Evolutionary conservation across 2,329 filamentous ascomycete species (phyloP).

Genomic region (Juglanconis juglandina): DNA sequence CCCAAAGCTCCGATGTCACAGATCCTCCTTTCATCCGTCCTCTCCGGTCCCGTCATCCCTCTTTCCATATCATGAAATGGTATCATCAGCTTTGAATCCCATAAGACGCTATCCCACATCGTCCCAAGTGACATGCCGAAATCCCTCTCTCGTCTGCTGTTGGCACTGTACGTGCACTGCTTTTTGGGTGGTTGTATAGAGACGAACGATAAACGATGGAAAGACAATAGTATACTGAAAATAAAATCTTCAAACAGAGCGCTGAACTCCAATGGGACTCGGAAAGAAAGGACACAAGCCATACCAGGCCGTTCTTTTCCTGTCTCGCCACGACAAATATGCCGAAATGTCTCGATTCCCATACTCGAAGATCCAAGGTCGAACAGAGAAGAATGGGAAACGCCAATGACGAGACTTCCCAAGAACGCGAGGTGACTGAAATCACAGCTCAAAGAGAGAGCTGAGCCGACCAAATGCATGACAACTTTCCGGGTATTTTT

Average conservation of each 20-base stretch:
- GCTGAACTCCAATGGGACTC: conserved; percentile 4
- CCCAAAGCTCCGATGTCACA: conserved; percentile 4
- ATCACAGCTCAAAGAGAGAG: conserved; percentile 35
- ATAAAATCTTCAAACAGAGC: conserved; percentile 9
- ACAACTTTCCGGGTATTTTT: conserved; percentile 47
- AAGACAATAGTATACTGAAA: conserved; percentile 13
- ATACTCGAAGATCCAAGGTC: not conserved
- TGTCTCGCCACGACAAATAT: not conserved
- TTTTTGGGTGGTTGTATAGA: conserved; percentile 11
- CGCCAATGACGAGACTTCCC: conserved; percentile 18
- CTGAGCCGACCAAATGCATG: conserved; percentile 44
- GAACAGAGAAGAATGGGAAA: not conserved
- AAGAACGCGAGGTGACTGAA: conserved; percentile 26
- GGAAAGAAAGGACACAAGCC: conserved; percentile 3
- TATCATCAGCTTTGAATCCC: conserved; percentile 12
- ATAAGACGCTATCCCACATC: not conserved
- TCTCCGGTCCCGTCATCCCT: not conserved
- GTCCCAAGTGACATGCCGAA: conserved; percentile 6
- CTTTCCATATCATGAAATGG: conserved; percentile 13
- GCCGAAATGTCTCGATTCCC: not conserved
- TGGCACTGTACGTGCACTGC: conserved; percentile 6
- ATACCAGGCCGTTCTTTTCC: not conserved
- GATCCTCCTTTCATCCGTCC: conserved; percentile 7
- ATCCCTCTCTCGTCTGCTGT: conserved; percentile 6
- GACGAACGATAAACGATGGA: not conserved